phyloP scores from a whole-genome alignment of 2,329 filamentous ascomycete genomes.

The Magnaporthiopsis rhizophila region DNA sequence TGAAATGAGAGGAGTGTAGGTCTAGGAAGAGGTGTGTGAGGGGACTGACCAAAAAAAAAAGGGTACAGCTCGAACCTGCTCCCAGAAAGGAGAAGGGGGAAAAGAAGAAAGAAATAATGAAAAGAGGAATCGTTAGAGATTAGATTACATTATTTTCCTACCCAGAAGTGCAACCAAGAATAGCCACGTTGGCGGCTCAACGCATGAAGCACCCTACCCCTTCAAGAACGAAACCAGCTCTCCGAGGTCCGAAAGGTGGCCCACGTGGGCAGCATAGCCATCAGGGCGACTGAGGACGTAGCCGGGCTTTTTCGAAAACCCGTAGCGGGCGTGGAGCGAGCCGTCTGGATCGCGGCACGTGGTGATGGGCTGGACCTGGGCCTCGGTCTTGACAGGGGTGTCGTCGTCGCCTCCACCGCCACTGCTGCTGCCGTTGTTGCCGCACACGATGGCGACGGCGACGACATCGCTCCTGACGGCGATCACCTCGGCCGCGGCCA shows the following conservation, averaged over 20 bases:
- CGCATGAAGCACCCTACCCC: neutral
- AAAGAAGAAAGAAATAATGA: too few relatives aligned
- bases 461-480: constrained; percentile 11
- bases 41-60: too few relatives aligned
- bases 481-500: constrained; percentile 13
- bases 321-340: constrained; percentile 20
- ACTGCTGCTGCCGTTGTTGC: neutral
- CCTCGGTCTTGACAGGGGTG: constrained; percentile 12
- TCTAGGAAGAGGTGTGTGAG: too few relatives aligned
- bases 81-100: too few relatives aligned
- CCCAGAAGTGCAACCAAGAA: too few relatives aligned
- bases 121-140: too few relatives aligned
- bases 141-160: too few relatives aligned
- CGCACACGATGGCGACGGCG: constrained; percentile 1
- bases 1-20: too few relatives aligned
- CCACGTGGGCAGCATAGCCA: constrained; percentile 23
- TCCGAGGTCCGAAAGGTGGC: constrained; percentile 17
- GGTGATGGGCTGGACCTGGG: constrained; percentile 3
- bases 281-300: constrained; percentile 24
- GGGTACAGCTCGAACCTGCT: too few relatives aligned
- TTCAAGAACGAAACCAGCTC: constrained; percentile 16
- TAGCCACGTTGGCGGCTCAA: too few relatives aligned
- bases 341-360: constrained; percentile 18
- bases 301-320: constrained; percentile 18
- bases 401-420: constrained; percentile 6